Conservation (phyloP, 805 yeast species). For the Sugiyamaella valdiviana region DNA sequence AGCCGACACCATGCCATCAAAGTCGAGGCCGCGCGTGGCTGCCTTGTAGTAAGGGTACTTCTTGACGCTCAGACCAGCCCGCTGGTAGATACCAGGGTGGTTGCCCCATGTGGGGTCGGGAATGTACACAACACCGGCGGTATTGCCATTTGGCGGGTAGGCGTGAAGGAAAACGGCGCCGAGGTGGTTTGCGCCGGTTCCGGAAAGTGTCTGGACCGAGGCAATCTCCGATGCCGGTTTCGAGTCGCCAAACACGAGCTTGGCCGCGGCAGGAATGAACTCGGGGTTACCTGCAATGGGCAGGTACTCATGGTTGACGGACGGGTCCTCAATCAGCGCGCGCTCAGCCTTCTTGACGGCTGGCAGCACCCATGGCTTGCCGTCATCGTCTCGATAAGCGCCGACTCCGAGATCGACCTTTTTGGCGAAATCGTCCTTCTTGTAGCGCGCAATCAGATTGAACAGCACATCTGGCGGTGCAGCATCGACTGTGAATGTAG, state of each 20-base stretch:
- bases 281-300: constrained; percentile 72
- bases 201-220: constrained; percentile 73
- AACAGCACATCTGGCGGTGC: constrained; percentile 85
- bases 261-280: constrained; percentile 65
- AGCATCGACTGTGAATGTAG: constrained; percentile 18
- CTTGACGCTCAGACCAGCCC: constrained; percentile 59
- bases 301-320: constrained; percentile 79
- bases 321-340: constrained; percentile 54
- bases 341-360: constrained; percentile 66
- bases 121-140: constrained; percentile 48
- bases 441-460: constrained; percentile 44
- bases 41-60: constrained; percentile 84
- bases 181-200: constrained; percentile 87
- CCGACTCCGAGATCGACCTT: constrained; percentile 89
- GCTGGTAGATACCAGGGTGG: constrained; percentile 75
- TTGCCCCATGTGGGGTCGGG: constrained; percentile 98
- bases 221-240: constrained; percentile 45
- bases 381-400: constrained; percentile 62
- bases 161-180: constrained; percentile 65
- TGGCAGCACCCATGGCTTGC: constrained; percentile 67
- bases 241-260: constrained; percentile 60
- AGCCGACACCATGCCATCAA: constrained; percentile 58
- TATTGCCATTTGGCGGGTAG: constrained; percentile 37
- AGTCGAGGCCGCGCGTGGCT: constrained; percentile 60
- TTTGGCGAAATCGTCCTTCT: constrained; percentile 30